Evolutionary conservation across 371 early-diverging fungal genomes (phyloP), one percentile per base, ranked within the genome.

Genomic region (Mortierella sp.): DNA sequence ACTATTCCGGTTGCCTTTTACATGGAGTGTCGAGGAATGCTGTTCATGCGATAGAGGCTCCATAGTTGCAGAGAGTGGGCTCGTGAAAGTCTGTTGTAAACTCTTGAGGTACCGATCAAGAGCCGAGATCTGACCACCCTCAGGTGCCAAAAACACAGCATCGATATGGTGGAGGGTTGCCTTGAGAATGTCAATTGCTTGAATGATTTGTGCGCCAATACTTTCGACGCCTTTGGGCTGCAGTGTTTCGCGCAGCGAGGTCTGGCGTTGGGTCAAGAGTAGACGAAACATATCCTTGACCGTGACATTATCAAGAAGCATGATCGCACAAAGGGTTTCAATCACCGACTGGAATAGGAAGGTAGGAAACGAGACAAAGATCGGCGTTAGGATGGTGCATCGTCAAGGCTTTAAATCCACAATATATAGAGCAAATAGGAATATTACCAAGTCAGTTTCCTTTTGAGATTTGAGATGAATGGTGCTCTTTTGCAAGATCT

Each of bases 401-500:
- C n/a, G n/a, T n/a, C n/a, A n/a, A n/a, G n/a, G n/a, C n/a, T n/a
- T n/a, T n/a, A n/a, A n/a, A n/a, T n/a, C n/a, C n/a, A n/a, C n/a
- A 57, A 37, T 37, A 37, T 9, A 37, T 37, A 9, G 9, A 37
- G 9, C 37, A 37, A 9, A 9, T 37, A n/a, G n/a, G n/a, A n/a
- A n/a, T 37, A 9, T 61, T 80, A 90, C 92, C 83, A 92, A 76
- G 29, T 87, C 75, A 18, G 80, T 64, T 58, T 82, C 83, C 19
- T 85, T 82, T 18, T 84, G 64, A 15, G 73, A 66, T 51, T 84
- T 81, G 29, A 94, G 73, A 69, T 89, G 84, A 1, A 66, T 62
- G 0, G 75, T 81, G 9, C 91, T 84, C 74, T 89, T 85, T 66
- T 92, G 88, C 15, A 93, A 72, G 48, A 95, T 94, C 67, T 94